Evolutionary conservation across 805 yeast species (phyloP), one percentile per base, ranked within the genome.

Genomic region (Wickerhamiella shivajii): DNA sequence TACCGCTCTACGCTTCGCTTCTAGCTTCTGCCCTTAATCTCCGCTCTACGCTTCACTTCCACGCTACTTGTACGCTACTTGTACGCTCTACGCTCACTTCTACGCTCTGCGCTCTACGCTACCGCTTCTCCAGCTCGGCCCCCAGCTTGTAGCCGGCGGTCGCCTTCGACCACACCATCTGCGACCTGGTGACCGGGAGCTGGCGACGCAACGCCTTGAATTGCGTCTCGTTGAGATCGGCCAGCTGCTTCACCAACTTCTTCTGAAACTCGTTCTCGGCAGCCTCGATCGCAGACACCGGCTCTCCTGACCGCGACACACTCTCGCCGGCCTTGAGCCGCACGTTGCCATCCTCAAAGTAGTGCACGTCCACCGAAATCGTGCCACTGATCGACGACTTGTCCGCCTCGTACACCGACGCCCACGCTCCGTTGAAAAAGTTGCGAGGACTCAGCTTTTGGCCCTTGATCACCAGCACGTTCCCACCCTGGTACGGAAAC

Each of bases 281-380:
- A 18, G 52, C 52, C 24, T 60, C 51, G 37, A 65, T 56, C 23
- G 72, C 55, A 11, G 52, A 56, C 3, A 56, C 47, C 3, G 51
- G 52, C 2, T 37, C 36, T 2, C 44, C 35, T 3, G 42, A 31
- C 5, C 37, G 23, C 13, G 39, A 30, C 14, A 55, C 44, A 12
- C 42, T 33, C 38, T 63, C 59, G 6, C 42, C 41, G 2, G 74
- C 61, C 40, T 69, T 72, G 47, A 90, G 67, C 33, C 87, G 67
- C 13, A 87, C 97, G 49, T 87, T 87, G 19, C 98, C 98, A 45
- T 87, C 97, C 57, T 87, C 98, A 52, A 69, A 90, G 55, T 85
- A 90, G 55, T 87, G 98, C 25, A 85, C 77, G 43, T 80, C 85
- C 20, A 84, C 66, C 14, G 53, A 55, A 22, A 81, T 64, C 5